Percentiles rank a stretch among this genome's conserved stretches.
Evolutionary conservation across 768 basidiomycete genomes (phyloP).

Genomic region (Russula griseocarnosa): DNA sequence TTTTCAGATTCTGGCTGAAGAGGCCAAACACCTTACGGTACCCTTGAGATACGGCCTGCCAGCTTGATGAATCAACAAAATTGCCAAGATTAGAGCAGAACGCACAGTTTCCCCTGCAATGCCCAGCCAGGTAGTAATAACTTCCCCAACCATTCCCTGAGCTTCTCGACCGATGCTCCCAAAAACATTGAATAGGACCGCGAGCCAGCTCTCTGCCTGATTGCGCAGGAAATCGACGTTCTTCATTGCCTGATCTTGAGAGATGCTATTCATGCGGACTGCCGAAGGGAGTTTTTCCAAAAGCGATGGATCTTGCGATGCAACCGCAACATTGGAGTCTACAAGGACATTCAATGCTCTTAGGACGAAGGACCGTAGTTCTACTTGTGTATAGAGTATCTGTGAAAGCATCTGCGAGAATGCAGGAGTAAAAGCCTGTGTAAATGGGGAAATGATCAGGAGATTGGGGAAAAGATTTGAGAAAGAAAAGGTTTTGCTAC

Average conservation of each 20-base stretch:
- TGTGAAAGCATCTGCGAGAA: constrained; percentile 92
- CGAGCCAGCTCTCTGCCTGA: constrained; percentile 89
- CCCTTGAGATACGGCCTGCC: constrained; percentile 72
- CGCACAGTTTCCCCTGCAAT: constrained; percentile 58
- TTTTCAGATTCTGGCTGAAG: constrained; percentile 59
- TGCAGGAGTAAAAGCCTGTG: constrained; percentile 63
- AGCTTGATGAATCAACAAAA: neutral
- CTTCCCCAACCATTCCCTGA: constrained; percentile 78
- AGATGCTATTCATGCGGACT: constrained; percentile 38
- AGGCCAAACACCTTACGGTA: constrained; percentile 73
- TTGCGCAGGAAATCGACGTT: constrained; percentile 70
- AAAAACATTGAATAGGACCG: constrained; percentile 97
- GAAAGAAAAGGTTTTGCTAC: constrained; percentile 38
- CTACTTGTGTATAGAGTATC: constrained; percentile 84
- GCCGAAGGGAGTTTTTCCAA: constrained; percentile 33
- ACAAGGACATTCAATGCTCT: constrained; percentile 77
- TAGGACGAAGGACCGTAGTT: constrained; percentile 77
- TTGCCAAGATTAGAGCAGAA: neutral
- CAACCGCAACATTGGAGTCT: constrained; percentile 65
- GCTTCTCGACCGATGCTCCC: constrained; percentile 72
- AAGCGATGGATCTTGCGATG: constrained; percentile 38
- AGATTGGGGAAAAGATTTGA: neutral
- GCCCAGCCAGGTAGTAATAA: constrained; percentile 79
- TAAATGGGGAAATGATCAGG: neutral
- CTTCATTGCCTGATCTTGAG: constrained; percentile 53